Evolutionary conservation across 2,329 filamentous ascomycete genomes (phyloP).

Genomic region (Shiraia bambusicola): DNA sequence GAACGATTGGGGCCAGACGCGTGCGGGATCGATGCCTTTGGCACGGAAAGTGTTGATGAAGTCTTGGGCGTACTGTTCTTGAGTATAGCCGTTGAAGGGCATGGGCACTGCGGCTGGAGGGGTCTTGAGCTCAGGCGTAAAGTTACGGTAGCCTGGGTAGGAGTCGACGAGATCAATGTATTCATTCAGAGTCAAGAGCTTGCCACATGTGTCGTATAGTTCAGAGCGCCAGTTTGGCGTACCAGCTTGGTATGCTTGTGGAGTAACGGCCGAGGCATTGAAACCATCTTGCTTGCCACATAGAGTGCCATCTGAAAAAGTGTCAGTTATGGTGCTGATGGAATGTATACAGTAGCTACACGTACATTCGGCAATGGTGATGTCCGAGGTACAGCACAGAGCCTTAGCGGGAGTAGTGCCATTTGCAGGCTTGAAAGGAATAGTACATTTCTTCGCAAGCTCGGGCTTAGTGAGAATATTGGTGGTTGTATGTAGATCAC

Average conservation of each 20-base stretch:
- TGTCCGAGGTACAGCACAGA: slow-evolving; percentile 21
- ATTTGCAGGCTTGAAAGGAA: slow-evolving; percentile 60
- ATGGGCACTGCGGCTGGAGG: slow-evolving; percentile 58
- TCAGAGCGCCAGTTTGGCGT: slow-evolving; percentile 63
- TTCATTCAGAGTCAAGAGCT: slow-evolving; percentile 58
- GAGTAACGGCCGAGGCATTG: slow-evolving; percentile 61
- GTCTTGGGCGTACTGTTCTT: slow-evolving; percentile 63
- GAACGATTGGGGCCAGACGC: slow-evolving; percentile 62
- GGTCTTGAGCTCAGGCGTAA: slow-evolving; percentile 67
- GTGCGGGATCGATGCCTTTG: slow-evolving; percentile 37
- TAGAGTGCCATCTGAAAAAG: slow-evolving; percentile 10
- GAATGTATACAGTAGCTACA: neutral
- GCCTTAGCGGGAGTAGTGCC: slow-evolving; percentile 16
- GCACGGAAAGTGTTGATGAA: slow-evolving; percentile 48
- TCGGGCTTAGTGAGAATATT: slow-evolving; percentile 64
- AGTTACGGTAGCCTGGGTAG: slow-evolving; percentile 56
- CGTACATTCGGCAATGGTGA: slow-evolving; percentile 19
- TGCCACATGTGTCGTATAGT: slow-evolving; percentile 63
- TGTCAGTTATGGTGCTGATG: too few species aligned
- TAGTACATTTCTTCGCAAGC: slow-evolving; percentile 64
- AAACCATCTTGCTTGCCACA: slow-evolving; percentile 46
- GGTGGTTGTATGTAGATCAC: slow-evolving; percentile 69
- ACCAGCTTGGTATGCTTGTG: slow-evolving; percentile 57
- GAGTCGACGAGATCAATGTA: slow-evolving; percentile 60
- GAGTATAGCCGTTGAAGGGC: slow-evolving; percentile 67